A percentile compares a stretch with the other conserved stretches of the same genome.
Evolutionary conservation across 2,329 filamentous ascomycete species (phyloP).

Genomic region (Colletotrichum orbiculare): DNA sequence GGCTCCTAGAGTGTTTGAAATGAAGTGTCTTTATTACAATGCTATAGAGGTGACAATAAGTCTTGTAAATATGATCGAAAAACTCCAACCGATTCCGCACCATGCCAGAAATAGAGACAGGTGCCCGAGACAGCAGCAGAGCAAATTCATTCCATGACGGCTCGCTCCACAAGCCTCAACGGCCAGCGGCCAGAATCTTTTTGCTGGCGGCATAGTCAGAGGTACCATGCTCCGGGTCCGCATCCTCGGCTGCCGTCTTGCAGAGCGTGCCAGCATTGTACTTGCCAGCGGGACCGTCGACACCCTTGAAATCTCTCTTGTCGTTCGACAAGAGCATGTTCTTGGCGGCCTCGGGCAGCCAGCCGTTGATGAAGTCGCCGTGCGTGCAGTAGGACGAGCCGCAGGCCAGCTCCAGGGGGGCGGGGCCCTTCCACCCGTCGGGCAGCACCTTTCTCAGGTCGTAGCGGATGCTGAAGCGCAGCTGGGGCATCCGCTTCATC

Average conservation of each 20-base stretch:
- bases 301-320: not conserved
- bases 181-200: not conserved
- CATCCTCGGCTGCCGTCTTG: conserved; percentile 48
- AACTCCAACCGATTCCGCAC: too few species aligned
- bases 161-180: too few species aligned
- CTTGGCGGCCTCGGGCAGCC: conserved; percentile 51
- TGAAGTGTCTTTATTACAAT: too few species aligned
- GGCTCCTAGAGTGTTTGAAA: too few species aligned
- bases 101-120: too few species aligned
- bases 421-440: conserved; percentile 55
- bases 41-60: too few species aligned
- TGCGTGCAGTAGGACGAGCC: conserved; percentile 54
- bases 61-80: too few species aligned
- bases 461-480: conserved; percentile 59
- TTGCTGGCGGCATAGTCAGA: conserved; percentile 49
- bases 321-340: conserved; percentile 50
- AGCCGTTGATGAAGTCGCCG: conserved; percentile 61
- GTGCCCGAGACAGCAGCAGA: too few species aligned
- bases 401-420: conserved; percentile 56
- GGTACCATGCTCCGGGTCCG: conserved; percentile 53
- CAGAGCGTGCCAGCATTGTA: conserved; percentile 28
- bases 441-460: conserved; percentile 53
- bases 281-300: not conserved
- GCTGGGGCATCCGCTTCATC: conserved; percentile 58
- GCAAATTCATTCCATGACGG: not conserved